A percentile compares a stretch with the other conserved stretches of the same genome.
Conservation (phyloP, 495 filamentous ascomycete genomes). For the Collariella sp. region DNA sequence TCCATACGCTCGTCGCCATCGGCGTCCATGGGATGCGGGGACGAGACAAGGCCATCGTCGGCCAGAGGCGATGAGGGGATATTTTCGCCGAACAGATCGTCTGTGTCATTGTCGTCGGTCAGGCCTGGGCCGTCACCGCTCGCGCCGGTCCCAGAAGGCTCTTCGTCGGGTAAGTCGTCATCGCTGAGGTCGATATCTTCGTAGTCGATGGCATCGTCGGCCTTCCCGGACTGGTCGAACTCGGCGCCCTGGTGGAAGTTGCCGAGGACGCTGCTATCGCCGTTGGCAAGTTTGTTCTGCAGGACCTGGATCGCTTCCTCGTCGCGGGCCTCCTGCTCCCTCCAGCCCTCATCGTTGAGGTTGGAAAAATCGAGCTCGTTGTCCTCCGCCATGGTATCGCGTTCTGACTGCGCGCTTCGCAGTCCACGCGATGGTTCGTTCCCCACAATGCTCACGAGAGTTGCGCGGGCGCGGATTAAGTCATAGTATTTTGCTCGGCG, state of each 20-base stretch:
- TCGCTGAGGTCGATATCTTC: constrained; percentile 82
- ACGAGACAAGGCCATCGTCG: constrained; percentile 25
- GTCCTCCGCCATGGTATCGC: constrained; percentile 21
- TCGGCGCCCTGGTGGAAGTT: constrained; percentile 20
- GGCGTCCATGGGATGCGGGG: constrained; percentile 28
- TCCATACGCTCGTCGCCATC: constrained; percentile 27
- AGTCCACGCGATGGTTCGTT: too few relatives aligned
- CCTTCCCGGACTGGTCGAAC: constrained; percentile 33
- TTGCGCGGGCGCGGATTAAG: constrained; percentile 16
- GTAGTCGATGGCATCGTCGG: constrained; percentile 56
- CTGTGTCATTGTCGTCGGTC: constrained; percentile 44
- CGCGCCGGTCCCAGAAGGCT: constrained; percentile 25
- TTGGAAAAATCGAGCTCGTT: constrained; percentile 13
- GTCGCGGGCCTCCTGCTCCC: constrained; percentile 21
- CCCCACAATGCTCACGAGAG: constrained; percentile 17
- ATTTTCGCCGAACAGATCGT: constrained; percentile 43
- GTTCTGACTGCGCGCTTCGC: too few relatives aligned
- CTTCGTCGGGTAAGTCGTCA: constrained; percentile 44
- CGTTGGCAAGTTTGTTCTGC: constrained; percentile 10
- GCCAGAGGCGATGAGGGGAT: constrained; percentile 29
- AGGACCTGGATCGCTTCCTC: constrained; percentile 17
- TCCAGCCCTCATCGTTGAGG: constrained; percentile 24
- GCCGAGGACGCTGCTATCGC: constrained; percentile 13
- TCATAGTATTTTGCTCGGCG: constrained; percentile 13
- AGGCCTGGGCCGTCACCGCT: constrained; percentile 37